Base-by-base conservation (phyloP, 345 rosid genomes). In the Lepidium aucheri region DNA sequence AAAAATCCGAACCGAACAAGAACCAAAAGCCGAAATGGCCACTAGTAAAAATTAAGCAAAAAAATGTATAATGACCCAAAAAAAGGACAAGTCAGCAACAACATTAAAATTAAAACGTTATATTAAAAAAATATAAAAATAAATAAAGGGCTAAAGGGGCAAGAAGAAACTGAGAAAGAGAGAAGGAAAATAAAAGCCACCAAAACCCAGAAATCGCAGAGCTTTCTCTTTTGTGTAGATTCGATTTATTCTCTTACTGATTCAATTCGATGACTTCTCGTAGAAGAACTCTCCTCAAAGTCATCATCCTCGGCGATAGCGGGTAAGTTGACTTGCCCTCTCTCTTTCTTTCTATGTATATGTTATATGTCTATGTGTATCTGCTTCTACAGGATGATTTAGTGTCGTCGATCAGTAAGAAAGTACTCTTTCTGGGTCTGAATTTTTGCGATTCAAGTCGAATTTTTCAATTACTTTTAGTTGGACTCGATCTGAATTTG, bases 231-330 rank as follows among this genome's bases (percentile, higher is more conserved):
- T 24, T 24, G 26, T 24, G 26, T 1, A 24, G 26, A 20, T 24
- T 24, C 4, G 3, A 24, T 24, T 24, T 24, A 3, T 24, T 15
- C 11, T 18, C 55, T 32, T 18, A 42, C 9, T 12, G 61, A 47
- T 65, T 69, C 49, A 68, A 52, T 22, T 65, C 80, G 79, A 90
- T 93, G 98, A 89, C 97, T 38, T 88, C 98, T 28, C 95, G 96
- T 47, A 74, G 97, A 65, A 85, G 92, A 43, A 90, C 91, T 61
- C 97, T 94, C 70, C 77, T 88, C 58, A 90, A 90, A 84, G 95
- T 94, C 86, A 94, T 94, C 77, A 88, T 94, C 74, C 96, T 94
- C 81, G 97, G 97, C 32, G 99, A 94, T 66, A 90, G 97, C 84
- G 99, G 97, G 99, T 94, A 67, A 35, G 74, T 30, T 68, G 46